Evolutionary conservation across 2,329 filamentous ascomycete species (phyloP).

Genomic region (Nemania sp.): DNA sequence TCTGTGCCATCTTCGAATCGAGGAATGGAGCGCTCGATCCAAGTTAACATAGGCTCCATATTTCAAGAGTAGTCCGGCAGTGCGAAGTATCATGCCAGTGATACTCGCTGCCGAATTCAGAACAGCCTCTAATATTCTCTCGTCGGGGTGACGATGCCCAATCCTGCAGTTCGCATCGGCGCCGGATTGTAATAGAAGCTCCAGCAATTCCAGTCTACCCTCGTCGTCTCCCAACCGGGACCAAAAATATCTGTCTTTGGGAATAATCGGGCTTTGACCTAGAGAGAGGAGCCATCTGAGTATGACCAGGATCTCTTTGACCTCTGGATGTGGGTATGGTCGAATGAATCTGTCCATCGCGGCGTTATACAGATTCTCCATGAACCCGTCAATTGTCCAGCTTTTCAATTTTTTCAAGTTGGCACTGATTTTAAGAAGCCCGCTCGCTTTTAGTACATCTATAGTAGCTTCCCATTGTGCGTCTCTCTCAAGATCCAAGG

Average conservation of each 20-base stretch:
- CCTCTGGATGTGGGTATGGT: too few species aligned
- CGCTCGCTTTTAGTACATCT: neutral
- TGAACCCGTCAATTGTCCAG: neutral
- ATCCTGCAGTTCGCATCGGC: too few species aligned
- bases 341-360: too few species aligned
- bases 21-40: neutral
- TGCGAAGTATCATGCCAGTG: neutral
- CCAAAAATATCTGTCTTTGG: too few species aligned
- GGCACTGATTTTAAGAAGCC: neutral
- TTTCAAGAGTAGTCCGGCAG: neutral
- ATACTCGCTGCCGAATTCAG: too few species aligned
- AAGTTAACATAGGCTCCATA: neutral
- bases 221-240: too few species aligned
- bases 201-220: too few species aligned
- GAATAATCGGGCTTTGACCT: too few species aligned
- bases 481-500: neutral
- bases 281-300: slow-evolving; percentile 9
- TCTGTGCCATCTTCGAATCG: neutral
- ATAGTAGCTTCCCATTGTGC: neutral
- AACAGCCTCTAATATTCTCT: too few species aligned
- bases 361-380: neutral
- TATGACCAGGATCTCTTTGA: neutral
- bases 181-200: too few species aligned
- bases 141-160: too few species aligned
- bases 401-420: neutral